Evolutionary conservation across 805 yeast species (phyloP).

Genomic region (Zygoascus biomembranicola): DNA sequence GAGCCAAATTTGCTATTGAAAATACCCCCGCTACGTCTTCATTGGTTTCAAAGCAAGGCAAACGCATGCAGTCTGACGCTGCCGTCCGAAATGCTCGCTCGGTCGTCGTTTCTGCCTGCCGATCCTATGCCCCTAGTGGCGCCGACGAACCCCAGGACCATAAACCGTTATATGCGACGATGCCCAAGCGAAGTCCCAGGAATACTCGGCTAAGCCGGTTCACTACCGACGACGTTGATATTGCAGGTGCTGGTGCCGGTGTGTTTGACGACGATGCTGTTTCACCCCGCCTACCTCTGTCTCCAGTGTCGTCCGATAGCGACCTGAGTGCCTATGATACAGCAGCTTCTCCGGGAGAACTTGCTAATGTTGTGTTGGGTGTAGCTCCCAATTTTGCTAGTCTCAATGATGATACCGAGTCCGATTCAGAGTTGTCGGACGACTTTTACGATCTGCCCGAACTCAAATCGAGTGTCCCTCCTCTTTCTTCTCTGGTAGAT

Average conservation of each 20-base stretch:
- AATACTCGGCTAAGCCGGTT: not conserved
- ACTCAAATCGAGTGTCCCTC: not conserved
- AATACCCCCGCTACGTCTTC: not conserved
- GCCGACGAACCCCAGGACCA: not conserved
- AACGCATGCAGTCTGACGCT: not conserved
- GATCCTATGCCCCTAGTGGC: not conserved
- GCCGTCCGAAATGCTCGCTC: not conserved
- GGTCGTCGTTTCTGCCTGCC: not conserved
- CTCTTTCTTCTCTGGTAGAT: not conserved
- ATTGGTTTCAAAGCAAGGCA: not conserved
- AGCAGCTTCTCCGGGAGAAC: not conserved
- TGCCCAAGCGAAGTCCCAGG: not conserved
- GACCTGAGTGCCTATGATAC: slow-evolving; percentile 3
- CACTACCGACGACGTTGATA: not conserved
- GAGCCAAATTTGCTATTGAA: not conserved
- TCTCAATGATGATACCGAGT: not conserved
- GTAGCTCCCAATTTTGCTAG: not conserved
- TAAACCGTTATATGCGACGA: not conserved
- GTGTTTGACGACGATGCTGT: not conserved
- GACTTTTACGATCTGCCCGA: not conserved
- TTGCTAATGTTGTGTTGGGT: not conserved
- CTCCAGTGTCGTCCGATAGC: not conserved
- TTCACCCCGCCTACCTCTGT: not conserved
- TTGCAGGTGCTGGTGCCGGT: not conserved
- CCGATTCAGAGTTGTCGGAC: not conserved